Evolutionary conservation across 2,329 filamentous ascomycete species (phyloP).

Genomic region (Periconia macrospinosa): DNA sequence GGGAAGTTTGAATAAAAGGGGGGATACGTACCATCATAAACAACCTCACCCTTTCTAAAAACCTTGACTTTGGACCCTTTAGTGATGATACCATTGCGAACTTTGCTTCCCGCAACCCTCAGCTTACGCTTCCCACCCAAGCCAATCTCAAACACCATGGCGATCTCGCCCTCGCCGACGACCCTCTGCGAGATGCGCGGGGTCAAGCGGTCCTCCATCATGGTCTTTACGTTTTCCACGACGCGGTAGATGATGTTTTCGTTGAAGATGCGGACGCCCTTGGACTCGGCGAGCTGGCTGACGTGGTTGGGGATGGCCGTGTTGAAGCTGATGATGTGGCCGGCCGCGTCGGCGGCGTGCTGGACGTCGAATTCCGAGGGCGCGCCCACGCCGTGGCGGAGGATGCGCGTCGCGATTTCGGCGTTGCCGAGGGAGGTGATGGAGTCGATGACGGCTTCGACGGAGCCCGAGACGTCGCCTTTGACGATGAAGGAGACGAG

Average conservation of each 20-base stretch:
- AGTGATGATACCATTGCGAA: constrained; percentile 76
- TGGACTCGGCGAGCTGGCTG: constrained; percentile 66
- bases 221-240: constrained; percentile 69
- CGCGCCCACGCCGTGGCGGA: constrained; percentile 76
- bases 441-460: constrained; percentile 82
- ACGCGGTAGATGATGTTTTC: constrained; percentile 86
- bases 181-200: constrained; percentile 70
- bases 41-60: constrained; percentile 66
- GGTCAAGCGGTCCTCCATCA: constrained; percentile 70
- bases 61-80: constrained; percentile 70
- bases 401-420: constrained; percentile 75
- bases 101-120: constrained; percentile 83
- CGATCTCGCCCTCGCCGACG: constrained; percentile 83
- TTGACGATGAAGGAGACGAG: constrained; percentile 83
- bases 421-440: constrained; percentile 80
- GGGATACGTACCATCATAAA: constrained; percentile 76
- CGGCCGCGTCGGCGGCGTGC: constrained; percentile 76
- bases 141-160: constrained; percentile 82
- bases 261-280: constrained; percentile 77
- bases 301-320: constrained; percentile 68
- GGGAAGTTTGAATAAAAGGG: background rate
- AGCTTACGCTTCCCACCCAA: constrained; percentile 69
- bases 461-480: constrained; percentile 89
- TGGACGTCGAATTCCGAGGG: constrained; percentile 87
- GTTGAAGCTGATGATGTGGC: constrained; percentile 86